Percentiles rank a stretch among this genome's conserved stretches.
Evolutionary conservation across 176 grass and related monocot species (phyloP).

Genomic region (Oropetium thomaeum): DNA sequence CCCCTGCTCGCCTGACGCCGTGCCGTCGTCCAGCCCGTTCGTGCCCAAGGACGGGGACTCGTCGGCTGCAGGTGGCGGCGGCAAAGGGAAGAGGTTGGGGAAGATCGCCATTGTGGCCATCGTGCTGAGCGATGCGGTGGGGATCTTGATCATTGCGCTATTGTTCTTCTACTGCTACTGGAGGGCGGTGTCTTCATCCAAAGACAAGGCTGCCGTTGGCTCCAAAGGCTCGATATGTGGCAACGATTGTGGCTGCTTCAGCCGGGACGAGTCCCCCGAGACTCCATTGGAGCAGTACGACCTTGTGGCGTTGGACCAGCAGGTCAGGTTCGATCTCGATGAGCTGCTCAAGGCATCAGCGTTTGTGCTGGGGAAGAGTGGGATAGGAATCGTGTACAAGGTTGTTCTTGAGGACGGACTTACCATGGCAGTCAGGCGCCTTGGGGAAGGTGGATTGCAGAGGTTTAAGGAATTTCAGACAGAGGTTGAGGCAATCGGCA

Average conservation of each 20-base stretch:
- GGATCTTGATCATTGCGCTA: constrained; percentile 64
- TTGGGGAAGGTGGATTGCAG: constrained; percentile 80
- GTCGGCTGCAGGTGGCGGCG: background rate
- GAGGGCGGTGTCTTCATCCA: constrained; percentile 47
- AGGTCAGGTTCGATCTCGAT: constrained; percentile 68
- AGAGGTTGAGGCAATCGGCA: constrained; percentile 92
- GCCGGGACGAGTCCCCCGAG: constrained; percentile 47
- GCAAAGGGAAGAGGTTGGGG: constrained; percentile 51
- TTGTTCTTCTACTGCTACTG: constrained; percentile 79
- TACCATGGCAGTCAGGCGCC: constrained; percentile 70
- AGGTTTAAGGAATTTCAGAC: constrained; percentile 87
- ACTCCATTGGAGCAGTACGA: constrained; percentile 56
- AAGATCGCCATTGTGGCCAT: constrained; percentile 59
- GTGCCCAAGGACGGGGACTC: constrained; percentile 42
- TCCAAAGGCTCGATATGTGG: constrained; percentile 33
- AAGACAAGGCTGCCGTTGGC: constrained; percentile 30
- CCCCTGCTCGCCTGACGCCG: constrained; percentile 43
- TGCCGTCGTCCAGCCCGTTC: constrained; percentile 43
- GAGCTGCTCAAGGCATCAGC: constrained; percentile 83
- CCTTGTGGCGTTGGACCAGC: constrained; percentile 64
- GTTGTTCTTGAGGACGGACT: constrained; percentile 69
- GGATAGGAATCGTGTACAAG: constrained; percentile 89
- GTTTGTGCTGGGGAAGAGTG: constrained; percentile 87
- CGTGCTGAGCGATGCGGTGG: constrained; percentile 65
- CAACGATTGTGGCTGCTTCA: constrained; percentile 69